These are phyloP conservation scores for Taxawa tesnikishii DNA, from an alignment of 2,329 filamentous ascomycete genomes.

Conservation along the genomic window DNA sequence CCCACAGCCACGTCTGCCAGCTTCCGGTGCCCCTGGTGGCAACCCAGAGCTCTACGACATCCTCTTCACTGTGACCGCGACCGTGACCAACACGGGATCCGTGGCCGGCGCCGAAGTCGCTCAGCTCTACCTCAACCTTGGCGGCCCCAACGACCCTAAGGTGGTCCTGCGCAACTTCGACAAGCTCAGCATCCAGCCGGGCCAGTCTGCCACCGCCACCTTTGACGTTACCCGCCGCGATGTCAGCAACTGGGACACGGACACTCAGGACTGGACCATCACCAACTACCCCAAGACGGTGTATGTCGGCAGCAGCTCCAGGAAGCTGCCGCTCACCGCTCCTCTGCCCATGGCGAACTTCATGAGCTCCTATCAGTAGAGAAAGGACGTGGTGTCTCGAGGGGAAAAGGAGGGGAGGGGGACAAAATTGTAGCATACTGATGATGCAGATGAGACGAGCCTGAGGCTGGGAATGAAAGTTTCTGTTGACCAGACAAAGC, in stretches of 20 bases:
- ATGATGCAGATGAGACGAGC: too few species aligned
- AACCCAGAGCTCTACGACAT: slow-evolving; percentile 55
- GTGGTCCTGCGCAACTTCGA: slow-evolving; percentile 69
- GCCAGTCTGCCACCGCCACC: slow-evolving; percentile 53
- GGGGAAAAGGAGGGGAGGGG: too few species aligned
- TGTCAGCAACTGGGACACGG: slow-evolving; percentile 74
- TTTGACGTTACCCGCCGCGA: slow-evolving; percentile 66
- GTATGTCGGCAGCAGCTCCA: slow-evolving; percentile 46
- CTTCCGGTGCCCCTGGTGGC: slow-evolving; percentile 46
- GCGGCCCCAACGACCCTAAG: slow-evolving; percentile 58
- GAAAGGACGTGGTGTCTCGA: too few species aligned
- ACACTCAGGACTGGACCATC: slow-evolving; percentile 70
- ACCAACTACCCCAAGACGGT: slow-evolving; percentile 44
- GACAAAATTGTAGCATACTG: too few species aligned
- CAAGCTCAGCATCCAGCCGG: slow-evolving; percentile 57
- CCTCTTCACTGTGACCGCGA: slow-evolving; percentile 54
- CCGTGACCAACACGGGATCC: slow-evolving; percentile 59
- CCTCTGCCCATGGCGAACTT: too few species aligned
- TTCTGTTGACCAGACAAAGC: too few species aligned
- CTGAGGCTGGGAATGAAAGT: too few species aligned
- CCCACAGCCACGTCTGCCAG: slow-evolving; percentile 47
- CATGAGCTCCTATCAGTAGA: too few species aligned
- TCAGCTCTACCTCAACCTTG: slow-evolving; percentile 67
- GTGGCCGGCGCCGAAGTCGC: slow-evolving; percentile 57
- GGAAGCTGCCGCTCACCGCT: slow-evolving; percentile 40